Evolutionary conservation across 148 eudicot species (phyloP), one percentile per base, ranked within the genome.

Genomic region (Polygonum maritimum): DNA sequence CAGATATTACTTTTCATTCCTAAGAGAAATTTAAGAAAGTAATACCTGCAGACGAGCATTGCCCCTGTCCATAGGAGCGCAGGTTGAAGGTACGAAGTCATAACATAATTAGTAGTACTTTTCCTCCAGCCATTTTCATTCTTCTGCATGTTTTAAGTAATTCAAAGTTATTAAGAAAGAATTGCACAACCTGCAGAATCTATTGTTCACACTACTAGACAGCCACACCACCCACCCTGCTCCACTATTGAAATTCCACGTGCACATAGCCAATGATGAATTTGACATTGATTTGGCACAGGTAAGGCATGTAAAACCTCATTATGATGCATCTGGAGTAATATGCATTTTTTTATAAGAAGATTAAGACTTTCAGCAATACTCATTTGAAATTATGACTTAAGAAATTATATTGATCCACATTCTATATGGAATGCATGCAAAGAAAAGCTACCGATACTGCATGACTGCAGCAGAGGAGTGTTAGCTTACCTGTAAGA

Each of bases 31-130:
- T 19, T 31, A 74, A 47, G 36, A 48, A 11, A 73, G 80, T 75
- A 63, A 77, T 39, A 92, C 98, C 97, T 92, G 97, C 92, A 92
- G 74, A 95, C 81, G 69, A 92, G 89, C 15, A 82, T 82, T 73
- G 88, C 92, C 74, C 92, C 96, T 10, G 87, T 81, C 99, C 99
- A 95, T 48, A 95, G 83, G 82, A 95, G 77, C 80, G 90, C 78
- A 75, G 99, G 97, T 80, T 85, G 96, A 81, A 95, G 74, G 80
- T 95, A 95, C 44, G 92, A 90, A 22, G 90, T 86, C 84, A 86
- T 76, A 71, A 90, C 89, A 76, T 81, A 83, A 84, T 88, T 76
- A 12, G 90, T 76, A 16, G 87, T 82, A 80, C 97, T 90, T 86
- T 87, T 95, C 82, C 75, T 85, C 96, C 96, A 95, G 76, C 85